Evolutionary conservation across 1,284 basidiomycete genomes (phyloP).

Genomic region (Melanopsichium pennsylvanicum): DNA sequence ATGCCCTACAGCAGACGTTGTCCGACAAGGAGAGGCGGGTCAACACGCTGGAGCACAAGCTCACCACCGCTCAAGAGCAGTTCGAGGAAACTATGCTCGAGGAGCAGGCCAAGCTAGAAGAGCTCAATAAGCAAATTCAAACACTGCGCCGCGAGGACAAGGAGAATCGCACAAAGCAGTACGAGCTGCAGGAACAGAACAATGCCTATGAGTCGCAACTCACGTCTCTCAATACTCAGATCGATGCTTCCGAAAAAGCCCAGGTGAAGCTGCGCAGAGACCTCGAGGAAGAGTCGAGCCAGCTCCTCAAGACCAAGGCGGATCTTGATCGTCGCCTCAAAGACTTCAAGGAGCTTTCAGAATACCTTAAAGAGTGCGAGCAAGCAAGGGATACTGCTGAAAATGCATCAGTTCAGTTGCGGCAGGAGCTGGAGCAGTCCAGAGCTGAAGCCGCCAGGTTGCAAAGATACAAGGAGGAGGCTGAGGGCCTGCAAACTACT

Average conservation of each 20-base stretch:
- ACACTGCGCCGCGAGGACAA: constrained; percentile 40
- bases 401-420: constrained; percentile 6
- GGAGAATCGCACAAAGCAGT: constrained; percentile 24
- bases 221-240: constrained; percentile 26
- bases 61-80: constrained; percentile 41
- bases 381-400: constrained; percentile 24
- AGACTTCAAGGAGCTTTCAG: constrained; percentile 34
- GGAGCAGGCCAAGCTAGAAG: constrained; percentile 37
- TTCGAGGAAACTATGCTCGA: constrained; percentile 40
- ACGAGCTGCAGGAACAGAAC: constrained; percentile 39
- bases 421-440: constrained; percentile 29
- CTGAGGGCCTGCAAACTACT: constrained; percentile 19
- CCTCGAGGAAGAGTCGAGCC: constrained; percentile 37
- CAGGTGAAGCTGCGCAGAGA: constrained; percentile 28
- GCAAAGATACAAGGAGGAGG: constrained; percentile 35
- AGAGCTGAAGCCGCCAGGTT: constrained; percentile 21
- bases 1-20: constrained; percentile 33
- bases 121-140: constrained; percentile 35
- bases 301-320: constrained; percentile 25
- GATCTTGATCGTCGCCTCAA: constrained; percentile 32
- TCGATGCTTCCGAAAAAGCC: constrained; percentile 34
- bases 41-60: constrained; percentile 38
- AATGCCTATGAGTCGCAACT: constrained; percentile 31
- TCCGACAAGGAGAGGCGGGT: constrained; percentile 42
- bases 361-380: constrained; percentile 38